Conservation (phyloP, 177 flowering plant genomes). For the Vitis hybrid region DNA sequence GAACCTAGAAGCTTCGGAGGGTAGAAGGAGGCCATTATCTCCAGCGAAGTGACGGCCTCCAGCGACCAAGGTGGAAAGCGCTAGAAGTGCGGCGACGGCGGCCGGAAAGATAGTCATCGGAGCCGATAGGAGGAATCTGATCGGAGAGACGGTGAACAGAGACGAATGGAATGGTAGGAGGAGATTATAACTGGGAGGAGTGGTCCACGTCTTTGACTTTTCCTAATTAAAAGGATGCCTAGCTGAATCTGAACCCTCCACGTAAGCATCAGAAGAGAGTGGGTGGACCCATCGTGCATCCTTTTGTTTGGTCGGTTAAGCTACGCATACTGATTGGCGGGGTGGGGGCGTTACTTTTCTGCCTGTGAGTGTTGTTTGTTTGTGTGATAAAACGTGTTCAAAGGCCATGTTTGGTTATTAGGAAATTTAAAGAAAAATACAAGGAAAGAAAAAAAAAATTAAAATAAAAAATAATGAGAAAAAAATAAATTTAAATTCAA, state of each 20-base stretch:
- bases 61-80: constrained; percentile 11
- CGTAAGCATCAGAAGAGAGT: not conserved
- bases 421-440: not conserved
- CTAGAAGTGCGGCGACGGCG: constrained; percentile 25
- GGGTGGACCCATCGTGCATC: no score
- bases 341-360: no score
- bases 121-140: no score
- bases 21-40: constrained; percentile 39
- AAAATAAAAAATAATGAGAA: not conserved
- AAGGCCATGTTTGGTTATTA: not conserved
- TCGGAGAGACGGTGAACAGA: no score
- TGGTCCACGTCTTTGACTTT: no score
- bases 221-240: no score
- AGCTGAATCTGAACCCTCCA: not conserved
- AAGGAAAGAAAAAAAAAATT: not conserved
- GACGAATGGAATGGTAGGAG: no score
- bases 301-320: no score
- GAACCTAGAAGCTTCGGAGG: constrained; percentile 46
- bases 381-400: no score
- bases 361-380: no score
- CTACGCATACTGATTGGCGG: no score
- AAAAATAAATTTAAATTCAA: not conserved
- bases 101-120: constrained; percentile 1
- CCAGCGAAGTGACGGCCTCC: constrained; percentile 24
- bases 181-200: no score